Conservation (phyloP, 2,329 filamentous ascomycete species). For the Beauveria australis region DNA sequence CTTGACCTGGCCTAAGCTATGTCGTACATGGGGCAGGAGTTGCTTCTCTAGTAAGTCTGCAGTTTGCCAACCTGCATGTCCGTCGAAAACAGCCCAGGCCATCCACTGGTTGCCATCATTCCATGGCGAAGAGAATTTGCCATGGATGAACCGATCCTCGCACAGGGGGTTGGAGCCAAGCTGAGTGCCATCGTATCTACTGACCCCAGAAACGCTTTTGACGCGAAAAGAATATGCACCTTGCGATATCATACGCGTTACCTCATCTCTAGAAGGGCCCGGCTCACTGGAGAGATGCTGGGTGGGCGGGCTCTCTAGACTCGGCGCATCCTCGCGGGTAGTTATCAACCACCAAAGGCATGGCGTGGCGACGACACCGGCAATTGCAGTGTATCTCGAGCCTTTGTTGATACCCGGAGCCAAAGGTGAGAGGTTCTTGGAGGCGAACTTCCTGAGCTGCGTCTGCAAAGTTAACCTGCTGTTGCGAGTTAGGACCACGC, state of each 20-base stretch:
- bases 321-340: not conserved
- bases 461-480: not conserved
- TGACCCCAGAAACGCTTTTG: not conserved
- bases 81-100: slow-evolving; percentile 28
- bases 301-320: not conserved
- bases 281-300: not conserved
- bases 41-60: slow-evolving; percentile 24
- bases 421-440: not conserved
- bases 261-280: not conserved
- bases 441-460: not conserved
- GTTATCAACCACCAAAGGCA: not conserved
- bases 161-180: not conserved
- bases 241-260: not conserved
- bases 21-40: slow-evolving; percentile 23
- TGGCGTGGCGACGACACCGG: not conserved
- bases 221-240: not conserved
- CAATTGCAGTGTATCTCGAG: not conserved
- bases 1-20: not conserved
- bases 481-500: not conserved
- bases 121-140: not conserved
- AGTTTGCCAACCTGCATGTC: slow-evolving; percentile 28
- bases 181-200: not conserved
- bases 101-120: slow-evolving; percentile 20
- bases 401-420: not conserved
- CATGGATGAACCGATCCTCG: not conserved